phyloP scores from a whole-genome alignment of 805 yeast genomes.

The Candida coquimbonensis region DNA sequence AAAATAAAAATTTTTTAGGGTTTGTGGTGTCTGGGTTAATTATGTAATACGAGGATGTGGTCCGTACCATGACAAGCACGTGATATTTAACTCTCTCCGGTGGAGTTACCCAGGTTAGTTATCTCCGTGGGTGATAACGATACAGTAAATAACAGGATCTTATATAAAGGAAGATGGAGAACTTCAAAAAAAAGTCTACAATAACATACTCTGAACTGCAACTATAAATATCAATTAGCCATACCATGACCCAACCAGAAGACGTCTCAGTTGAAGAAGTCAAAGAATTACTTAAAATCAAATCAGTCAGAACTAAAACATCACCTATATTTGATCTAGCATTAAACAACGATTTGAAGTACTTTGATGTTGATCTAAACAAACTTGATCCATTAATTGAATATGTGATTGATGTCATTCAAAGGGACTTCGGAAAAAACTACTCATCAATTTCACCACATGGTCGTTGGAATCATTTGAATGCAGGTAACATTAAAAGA shows the following conservation, averaged over 20 bases:
- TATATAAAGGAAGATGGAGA: neutral
- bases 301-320: constrained; percentile 50
- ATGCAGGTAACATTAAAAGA: constrained; percentile 40
- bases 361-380: constrained; percentile 39
- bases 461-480: constrained; percentile 63
- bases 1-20: constrained; percentile 7
- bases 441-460: constrained; percentile 50
- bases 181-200: too few relatives aligned
- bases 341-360: constrained; percentile 27
- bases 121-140: constrained; percentile 5
- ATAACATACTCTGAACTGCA: too few relatives aligned
- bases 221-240: too few relatives aligned
- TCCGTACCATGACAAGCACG: neutral
- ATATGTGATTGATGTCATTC: constrained; percentile 36
- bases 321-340: constrained; percentile 36
- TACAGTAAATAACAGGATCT: too few relatives aligned
- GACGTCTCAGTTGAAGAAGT: constrained; percentile 2
- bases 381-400: constrained; percentile 37
- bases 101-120: too few relatives aligned
- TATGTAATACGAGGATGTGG: neutral
- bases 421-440: constrained; percentile 37
- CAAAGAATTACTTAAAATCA: constrained; percentile 39
- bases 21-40: neutral
- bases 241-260: constrained; percentile 1
- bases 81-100: neutral